These are phyloP conservation scores for Talaromyces sp. DNA, from an alignment of 2,329 filamentous ascomycete species.

Conservation along the genomic window DNA sequence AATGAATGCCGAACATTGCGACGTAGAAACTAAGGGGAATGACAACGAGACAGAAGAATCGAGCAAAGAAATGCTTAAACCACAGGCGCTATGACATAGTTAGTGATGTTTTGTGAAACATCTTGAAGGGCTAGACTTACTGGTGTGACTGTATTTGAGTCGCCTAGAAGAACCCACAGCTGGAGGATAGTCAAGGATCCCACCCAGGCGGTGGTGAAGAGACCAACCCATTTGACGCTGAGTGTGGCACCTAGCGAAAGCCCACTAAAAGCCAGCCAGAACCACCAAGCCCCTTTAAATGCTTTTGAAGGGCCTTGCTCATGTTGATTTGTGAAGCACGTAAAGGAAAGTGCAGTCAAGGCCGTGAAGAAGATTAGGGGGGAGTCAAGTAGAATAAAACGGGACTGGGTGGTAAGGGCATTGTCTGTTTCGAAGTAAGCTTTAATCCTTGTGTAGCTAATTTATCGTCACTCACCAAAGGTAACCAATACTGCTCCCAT, in stretches of 20 bases:
- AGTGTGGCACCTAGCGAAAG: conserved; percentile 83
- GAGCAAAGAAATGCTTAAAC: conserved; percentile 90
- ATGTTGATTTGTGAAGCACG: conserved; percentile 93
- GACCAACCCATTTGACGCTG: conserved; percentile 97
- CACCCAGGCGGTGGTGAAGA: conserved; percentile 99
- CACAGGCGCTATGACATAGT: conserved; percentile 61
- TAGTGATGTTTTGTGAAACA: conserved; percentile 21
- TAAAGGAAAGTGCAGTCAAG: conserved; percentile 84
- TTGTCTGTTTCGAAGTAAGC: conserved; percentile 63
- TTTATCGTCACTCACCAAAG: conserved; percentile 63
- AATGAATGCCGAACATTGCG: conserved; percentile 96
- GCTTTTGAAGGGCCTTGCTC: conserved; percentile 86
- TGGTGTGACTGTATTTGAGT: conserved; percentile 78
- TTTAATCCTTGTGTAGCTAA: conserved; percentile 21
- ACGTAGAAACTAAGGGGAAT: conserved; percentile 90
- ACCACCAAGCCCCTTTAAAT: conserved; percentile 93
- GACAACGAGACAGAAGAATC: conserved; percentile 84
- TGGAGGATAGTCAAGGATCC: conserved; percentile 85
- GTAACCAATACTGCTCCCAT: conserved; percentile 84
- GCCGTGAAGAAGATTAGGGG: conserved; percentile 91
- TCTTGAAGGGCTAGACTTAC: conserved; percentile 43
- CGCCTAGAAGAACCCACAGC: conserved; percentile 91
- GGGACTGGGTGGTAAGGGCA: conserved; percentile 88
- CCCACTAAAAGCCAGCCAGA: conserved; percentile 87
- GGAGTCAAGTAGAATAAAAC: conserved; percentile 92